Base-by-base conservation (phyloP, 345 rosid species). In the Pistacia integerrima region DNA sequence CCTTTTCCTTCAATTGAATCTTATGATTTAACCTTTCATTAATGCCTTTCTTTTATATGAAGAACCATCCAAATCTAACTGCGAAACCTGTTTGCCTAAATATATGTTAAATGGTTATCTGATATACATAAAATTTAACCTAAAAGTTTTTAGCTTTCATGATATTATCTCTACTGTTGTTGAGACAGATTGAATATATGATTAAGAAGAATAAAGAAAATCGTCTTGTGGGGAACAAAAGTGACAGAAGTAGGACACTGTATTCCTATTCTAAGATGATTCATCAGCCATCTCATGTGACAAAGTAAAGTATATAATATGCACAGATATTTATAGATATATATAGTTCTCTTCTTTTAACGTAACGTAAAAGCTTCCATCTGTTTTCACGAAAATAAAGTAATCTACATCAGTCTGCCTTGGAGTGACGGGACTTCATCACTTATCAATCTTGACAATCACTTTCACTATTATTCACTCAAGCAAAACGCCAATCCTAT, bases 381-480 rank as follows among this genome's bases (percentile, higher is more conserved):
- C 14, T 38, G 20, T 61, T 73, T 30, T 17, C 10, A 54, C 30
- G 83, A 44, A 73, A 77, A 5, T n/a, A 41, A 41, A 41, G 46
- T 41, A 8, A 41, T 41, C 9, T 0, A 0, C 9, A 41, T 1
- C 8, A 41, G 8, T 41, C 8, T 41, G 22, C 22, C 22, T 0
- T 22, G 46, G 46, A 41, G 46, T 5, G 8, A 30, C 1, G 33
- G 33, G 33, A 30, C 33, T 30, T 30, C 33, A 2, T 66, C 82
- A 25, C 22, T 22, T 22, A 22, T 22, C 22, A 22, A 22, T 22
- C 22, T 22, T 22, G 22, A 22, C 22, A 0, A 22, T 22, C 22
- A 22, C 77, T 70, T 61, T 66, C 81, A 38, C 78, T 64, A 4
- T 73, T 38, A 46, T 59, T 54, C 48, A 22, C 63, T 22, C 14